Evolutionary conservation across 2,329 filamentous ascomycete genomes (phyloP).

Genomic region (Capronia americana): DNA sequence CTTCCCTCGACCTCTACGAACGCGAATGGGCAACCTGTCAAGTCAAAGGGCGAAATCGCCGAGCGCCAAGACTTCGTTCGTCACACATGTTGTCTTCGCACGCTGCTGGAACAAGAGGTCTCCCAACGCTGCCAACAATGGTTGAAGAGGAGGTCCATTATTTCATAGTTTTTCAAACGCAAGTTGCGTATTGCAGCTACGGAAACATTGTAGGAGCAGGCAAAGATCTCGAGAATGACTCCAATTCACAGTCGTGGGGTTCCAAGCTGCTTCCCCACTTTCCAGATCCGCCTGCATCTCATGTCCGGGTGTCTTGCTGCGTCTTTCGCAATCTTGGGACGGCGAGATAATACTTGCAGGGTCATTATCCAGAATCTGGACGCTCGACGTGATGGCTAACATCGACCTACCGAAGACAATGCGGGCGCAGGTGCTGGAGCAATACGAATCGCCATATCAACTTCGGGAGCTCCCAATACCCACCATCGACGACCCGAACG

Average conservation of each 20-base stretch:
- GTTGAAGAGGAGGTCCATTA: too few species aligned
- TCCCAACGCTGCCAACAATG: too few species aligned
- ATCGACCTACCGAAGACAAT: conserved; percentile 29
- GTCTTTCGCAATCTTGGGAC: background rate
- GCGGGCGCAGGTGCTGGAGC: conserved; percentile 33
- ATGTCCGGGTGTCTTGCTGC: background rate
- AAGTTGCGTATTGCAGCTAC: too few species aligned
- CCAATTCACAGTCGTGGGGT: conserved; percentile 2
- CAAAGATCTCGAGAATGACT: background rate
- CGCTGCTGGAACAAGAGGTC: too few species aligned
- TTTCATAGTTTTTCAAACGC: too few species aligned
- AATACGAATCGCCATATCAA: conserved; percentile 33
- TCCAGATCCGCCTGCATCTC: background rate
- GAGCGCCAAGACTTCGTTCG: too few species aligned
- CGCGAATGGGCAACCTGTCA: too few species aligned
- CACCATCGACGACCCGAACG: conserved; percentile 51
- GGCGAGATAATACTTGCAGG: background rate
- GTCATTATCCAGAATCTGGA: background rate
- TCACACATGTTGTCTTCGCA: too few species aligned
- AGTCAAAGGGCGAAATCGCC: too few species aligned
- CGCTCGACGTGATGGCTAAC: conserved; percentile 1
- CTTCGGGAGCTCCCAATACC: conserved; percentile 40
- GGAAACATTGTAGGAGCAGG: too few species aligned
- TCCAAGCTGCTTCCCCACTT: background rate
- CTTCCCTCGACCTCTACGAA: too few species aligned